These are phyloP conservation scores for Candida incommunis DNA, from an alignment of 805 yeast genomes.

Conservation along the genomic window DNA sequence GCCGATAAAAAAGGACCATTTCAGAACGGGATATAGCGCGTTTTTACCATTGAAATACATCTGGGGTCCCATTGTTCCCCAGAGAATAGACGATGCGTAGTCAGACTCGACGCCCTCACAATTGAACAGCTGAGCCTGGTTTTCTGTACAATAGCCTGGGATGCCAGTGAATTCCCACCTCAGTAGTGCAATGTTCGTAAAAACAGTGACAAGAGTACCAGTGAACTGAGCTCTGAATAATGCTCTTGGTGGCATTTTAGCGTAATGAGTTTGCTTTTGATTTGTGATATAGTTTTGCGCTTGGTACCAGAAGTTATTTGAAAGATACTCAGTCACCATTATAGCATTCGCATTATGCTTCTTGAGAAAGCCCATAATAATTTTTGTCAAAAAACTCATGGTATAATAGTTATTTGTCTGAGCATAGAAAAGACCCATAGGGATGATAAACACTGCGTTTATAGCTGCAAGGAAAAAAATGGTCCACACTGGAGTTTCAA, in stretches of 20 bases:
- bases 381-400: slow-evolving; percentile 36
- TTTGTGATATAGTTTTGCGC: slow-evolving; percentile 46
- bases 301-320: slow-evolving; percentile 48
- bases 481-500: slow-evolving; percentile 49
- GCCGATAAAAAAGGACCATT: slow-evolving; percentile 35
- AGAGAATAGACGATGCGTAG: slow-evolving; percentile 31
- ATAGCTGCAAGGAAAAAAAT: slow-evolving; percentile 38
- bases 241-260: slow-evolving; percentile 45
- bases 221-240: slow-evolving; percentile 34
- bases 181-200: slow-evolving; percentile 19
- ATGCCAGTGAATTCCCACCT: slow-evolving; percentile 21
- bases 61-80: slow-evolving; percentile 34
- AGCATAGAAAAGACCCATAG: slow-evolving; percentile 33
- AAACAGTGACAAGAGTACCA: slow-evolving; percentile 15
- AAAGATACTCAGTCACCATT: slow-evolving; percentile 36
- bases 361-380: slow-evolving; percentile 41
- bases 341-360: slow-evolving; percentile 43
- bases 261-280: slow-evolving; percentile 40
- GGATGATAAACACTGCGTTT: slow-evolving; percentile 36
- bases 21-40: slow-evolving; percentile 31
- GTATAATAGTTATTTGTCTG: slow-evolving; percentile 34
- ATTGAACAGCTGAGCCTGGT: slow-evolving; percentile 21
- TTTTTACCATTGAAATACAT: slow-evolving; percentile 24
- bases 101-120: slow-evolving; percentile 27
- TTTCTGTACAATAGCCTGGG: slow-evolving; percentile 16